Base-by-base conservation (phyloP, 1,139 yeast genomes). In the Suhomyces maxii region DNA sequence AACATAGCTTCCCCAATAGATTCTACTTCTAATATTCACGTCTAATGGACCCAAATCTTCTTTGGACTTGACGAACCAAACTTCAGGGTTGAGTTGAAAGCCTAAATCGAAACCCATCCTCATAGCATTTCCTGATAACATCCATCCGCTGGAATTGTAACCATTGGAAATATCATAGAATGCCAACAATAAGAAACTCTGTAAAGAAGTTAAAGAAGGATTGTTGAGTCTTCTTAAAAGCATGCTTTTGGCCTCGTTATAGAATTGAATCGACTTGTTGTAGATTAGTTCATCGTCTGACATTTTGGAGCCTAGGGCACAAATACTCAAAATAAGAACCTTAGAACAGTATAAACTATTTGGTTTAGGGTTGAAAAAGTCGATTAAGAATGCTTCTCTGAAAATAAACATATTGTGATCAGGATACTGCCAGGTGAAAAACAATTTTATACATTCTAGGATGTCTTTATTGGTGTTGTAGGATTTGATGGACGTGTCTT, bases 61-160 rank as follows among this genome's bases (percentile, higher is more conserved):
- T 13, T 54, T 55, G 5, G 58, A 56, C 43, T 60, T 60, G 32
- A 74, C 63, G 53, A 72, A 73, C 85, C 85, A 81, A n/a, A 77
- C 80, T 48, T 77, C 71, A 0, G 87, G 86, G 49, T 82, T 77
- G 42, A 82, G 64, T 58, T 83, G 86, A 57, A 83, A 83, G 1
- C 87, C 87, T 53, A 83, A 65, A 55, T 82, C 86, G 53, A 73
- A 79, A 1, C 88, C 87, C 74, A 83, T 83, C 53, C 86, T 65
- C 58, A 82, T 77, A 2, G 85, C 86, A 49, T 78, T 68, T 1
- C 86, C 87, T 30, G 80, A 73, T 25, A 80, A 64, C 74, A 81
- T 74, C 87, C 86, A 82, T 3, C 84, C 84, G 50, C 79, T 69
- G 7, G 83, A 76, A 53, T 79, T 78, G 48, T 73, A 69, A 0